Percentiles rank a stretch among this genome's conserved stretches.
phyloP scores from a whole-genome alignment of 116 monocot species.

The Zostera marina region DNA sequence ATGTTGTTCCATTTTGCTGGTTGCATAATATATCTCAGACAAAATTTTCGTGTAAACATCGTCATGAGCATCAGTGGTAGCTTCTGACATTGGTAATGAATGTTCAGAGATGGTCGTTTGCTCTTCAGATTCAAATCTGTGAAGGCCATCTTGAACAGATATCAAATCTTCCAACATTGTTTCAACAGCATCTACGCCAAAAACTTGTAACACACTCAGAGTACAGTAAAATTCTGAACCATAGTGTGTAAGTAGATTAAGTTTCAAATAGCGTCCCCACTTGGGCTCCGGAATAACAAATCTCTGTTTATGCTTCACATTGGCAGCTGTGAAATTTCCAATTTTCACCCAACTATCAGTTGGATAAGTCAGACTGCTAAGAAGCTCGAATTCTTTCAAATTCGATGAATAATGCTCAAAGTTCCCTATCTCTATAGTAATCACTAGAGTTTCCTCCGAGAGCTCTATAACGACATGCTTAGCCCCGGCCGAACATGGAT shows the following conservation, averaged over 20 bases:
- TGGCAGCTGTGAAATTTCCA: conserved; percentile 64
- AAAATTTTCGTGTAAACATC: not conserved
- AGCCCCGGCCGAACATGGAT: conserved; percentile 85
- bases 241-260: conserved; percentile 75
- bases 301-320: conserved; percentile 74
- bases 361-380: conserved; percentile 67
- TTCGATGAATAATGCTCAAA: conserved; percentile 96
- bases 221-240: conserved; percentile 95
- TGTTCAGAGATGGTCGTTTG: conserved; percentile 11
- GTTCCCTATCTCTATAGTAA: conserved; percentile 65
- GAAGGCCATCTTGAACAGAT: conserved; percentile 29
- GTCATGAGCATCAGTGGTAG: conserved; percentile 1
- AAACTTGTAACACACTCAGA: conserved; percentile 71
- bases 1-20: not conserved
- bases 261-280: conserved; percentile 79
- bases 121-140: conserved; percentile 20
- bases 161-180: conserved; percentile 91
- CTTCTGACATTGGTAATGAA: conserved; percentile 9
- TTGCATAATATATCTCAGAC: not conserved
- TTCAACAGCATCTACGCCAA: conserved; percentile 92
- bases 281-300: conserved; percentile 66
- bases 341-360: conserved; percentile 64
- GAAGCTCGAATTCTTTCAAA: conserved; percentile 71
- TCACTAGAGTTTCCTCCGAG: conserved; percentile 90
- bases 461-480: conserved; percentile 78